Conservation (phyloP, 2,329 filamentous ascomycete species). For the Botryotinia narcissicola region DNA sequence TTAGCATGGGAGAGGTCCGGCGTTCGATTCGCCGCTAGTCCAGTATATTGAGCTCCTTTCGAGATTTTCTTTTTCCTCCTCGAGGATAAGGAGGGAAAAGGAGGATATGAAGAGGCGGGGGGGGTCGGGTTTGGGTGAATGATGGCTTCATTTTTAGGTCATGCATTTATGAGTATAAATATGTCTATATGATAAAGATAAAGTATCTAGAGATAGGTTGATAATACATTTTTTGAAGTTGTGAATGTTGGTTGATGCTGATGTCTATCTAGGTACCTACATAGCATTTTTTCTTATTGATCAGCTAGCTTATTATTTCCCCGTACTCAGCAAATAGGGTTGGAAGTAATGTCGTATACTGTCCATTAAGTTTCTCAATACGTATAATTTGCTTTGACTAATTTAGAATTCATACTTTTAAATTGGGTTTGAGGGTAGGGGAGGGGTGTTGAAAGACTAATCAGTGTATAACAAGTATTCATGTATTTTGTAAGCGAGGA, state of each 20-base stretch:
- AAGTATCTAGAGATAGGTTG: neutral
- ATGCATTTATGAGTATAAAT: neutral
- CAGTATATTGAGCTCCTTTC: fast-evolving
- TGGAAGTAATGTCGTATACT: neutral
- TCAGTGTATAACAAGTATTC: neutral
- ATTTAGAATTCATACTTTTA: neutral
- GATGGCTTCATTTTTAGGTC: neutral
- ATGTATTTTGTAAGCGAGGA: neutral
- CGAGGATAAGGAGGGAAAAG: neutral
- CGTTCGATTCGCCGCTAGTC: neutral
- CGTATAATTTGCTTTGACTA: neutral
- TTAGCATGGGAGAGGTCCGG: neutral
- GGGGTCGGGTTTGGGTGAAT: neutral
- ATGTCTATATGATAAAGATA: neutral
- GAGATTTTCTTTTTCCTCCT: fast-evolving
- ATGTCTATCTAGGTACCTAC: neutral
- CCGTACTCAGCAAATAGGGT: neutral
- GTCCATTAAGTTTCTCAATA: neutral
- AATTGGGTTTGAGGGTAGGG: neutral
- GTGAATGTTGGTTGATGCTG: neutral
- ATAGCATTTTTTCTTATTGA: neutral
- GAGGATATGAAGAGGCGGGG: neutral
- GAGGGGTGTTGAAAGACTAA: neutral
- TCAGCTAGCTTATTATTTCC: neutral
- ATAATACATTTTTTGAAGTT: neutral